phyloP scores from a whole-genome alignment of 352 stramenopile species.

The Pythium angustatum region DNA sequence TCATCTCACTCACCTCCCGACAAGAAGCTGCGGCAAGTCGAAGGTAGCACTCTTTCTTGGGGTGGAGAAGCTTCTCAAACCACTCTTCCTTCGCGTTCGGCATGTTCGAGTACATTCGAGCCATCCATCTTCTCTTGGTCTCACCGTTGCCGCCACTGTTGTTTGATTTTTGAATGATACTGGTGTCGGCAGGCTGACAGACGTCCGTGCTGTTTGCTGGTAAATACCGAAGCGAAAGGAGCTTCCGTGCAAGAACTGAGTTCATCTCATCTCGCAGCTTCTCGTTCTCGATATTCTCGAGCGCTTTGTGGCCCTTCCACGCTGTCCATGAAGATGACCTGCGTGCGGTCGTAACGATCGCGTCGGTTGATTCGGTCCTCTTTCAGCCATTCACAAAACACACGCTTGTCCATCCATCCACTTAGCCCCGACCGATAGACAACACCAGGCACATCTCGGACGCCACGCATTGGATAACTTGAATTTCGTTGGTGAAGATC shows the following conservation, averaged over 20 bases:
- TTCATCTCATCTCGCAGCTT: background rate
- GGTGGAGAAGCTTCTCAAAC: conserved; percentile 20
- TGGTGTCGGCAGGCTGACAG: conserved; percentile 16
- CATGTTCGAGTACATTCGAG: conserved; percentile 6
- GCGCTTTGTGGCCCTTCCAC: conserved; percentile 4
- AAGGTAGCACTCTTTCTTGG: conserved; percentile 13
- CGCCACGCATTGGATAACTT: conserved; percentile 18
- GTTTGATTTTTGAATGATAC: conserved; percentile 11
- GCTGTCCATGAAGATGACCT: conserved; percentile 12
- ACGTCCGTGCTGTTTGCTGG: conserved; percentile 21
- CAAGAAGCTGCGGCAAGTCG: conserved; percentile 8
- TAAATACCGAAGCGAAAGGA: background rate
- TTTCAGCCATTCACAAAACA: conserved; percentile 8
- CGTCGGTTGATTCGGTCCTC: background rate
- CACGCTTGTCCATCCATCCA: conserved; percentile 8
- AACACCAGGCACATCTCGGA: conserved; percentile 5
- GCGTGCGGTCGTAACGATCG: background rate
- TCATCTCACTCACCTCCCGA: conserved; percentile 12
- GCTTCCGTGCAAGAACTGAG: background rate
- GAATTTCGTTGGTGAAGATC: conserved; percentile 1
- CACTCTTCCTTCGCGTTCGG: conserved; percentile 15
- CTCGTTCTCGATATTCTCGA: conserved; percentile 1
- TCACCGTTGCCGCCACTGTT: background rate
- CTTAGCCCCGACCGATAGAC: background rate
- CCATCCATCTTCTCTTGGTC: conserved; percentile 18